Evolutionary conservation across 75 land plant species (phyloP), one percentile per base, ranked within the genome.

Genomic region (Pinus albicaulis): DNA sequence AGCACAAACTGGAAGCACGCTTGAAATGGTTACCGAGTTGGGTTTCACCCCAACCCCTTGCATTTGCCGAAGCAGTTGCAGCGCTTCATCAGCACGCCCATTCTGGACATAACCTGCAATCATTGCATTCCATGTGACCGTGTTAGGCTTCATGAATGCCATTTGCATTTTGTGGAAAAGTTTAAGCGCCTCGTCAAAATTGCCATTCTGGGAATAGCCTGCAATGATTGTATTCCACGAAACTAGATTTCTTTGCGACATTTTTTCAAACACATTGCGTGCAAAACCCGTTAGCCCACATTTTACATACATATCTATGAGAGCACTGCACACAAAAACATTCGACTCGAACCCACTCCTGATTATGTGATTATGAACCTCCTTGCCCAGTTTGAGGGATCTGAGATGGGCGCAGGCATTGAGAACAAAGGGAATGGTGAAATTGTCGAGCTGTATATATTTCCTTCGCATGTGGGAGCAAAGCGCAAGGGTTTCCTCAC

Each of bases 251-350:
- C 23, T 53, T 16, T 55, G 25, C 14, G 66, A 10, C 73, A 77
- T 77, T 23, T 57, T 66, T 2, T 81, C 82, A 57, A 81, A 81
- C 17, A 77, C 55, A 10, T 12, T 48, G 15, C 55, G 24, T 25
- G 82, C 74, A 26, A 34, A 80, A 1, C 7, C 19, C 19, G 77
- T 64, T 7, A 16, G 11, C 2, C 74, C 79, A 69, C 83, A 87
- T 64, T 81, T 87, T 25, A 73, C 63, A 62, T 81, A 84, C 86
- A 87, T 87, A 78, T 83, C 86, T 15, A 87, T 75, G 36, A 87
- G 14, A 4, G 83, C 81, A 73, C 81, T 80, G 44, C 86, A 78
- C 56, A 87, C 81, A 78, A 77, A 78, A 15, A 80, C 12, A 75
- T 83, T 71, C 10, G 63, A 65, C 55, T 26, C 78, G 78, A 81